phyloP scores from a whole-genome alignment of 2,329 filamentous ascomycete species.

The Emergomyces pasteurianus region DNA sequence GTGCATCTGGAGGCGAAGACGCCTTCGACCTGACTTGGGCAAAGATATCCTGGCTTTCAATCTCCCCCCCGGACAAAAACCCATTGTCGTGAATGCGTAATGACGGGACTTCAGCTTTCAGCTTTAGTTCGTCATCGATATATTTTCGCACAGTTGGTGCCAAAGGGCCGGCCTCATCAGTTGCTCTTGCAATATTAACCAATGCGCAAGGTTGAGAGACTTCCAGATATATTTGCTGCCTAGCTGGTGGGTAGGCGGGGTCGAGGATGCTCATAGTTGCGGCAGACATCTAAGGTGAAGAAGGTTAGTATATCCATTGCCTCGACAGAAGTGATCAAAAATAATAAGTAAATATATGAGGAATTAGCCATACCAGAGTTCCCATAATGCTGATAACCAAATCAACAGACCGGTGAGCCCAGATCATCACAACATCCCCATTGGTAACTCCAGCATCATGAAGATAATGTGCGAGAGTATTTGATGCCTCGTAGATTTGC shows the following conservation, averaged over 20 bases:
- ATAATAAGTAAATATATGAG: neutral
- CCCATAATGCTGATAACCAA: conserved; percentile 73
- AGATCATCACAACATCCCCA: conserved; percentile 91
- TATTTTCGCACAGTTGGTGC: conserved; percentile 51
- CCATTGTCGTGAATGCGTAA: conserved; percentile 63
- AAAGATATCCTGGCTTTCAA: conserved; percentile 57
- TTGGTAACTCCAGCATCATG: conserved; percentile 58
- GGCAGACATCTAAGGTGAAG: conserved; percentile 26
- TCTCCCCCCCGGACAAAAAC: conserved; percentile 53
- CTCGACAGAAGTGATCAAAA: neutral
- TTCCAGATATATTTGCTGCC: conserved; percentile 74
- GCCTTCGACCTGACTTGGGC: conserved; percentile 41
- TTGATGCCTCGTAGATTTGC: conserved; percentile 77
- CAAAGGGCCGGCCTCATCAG: conserved; percentile 52
- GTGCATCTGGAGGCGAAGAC: conserved; percentile 51
- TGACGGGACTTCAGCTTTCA: conserved; percentile 64
- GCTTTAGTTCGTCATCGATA: conserved; percentile 57
- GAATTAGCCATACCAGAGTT: conserved; percentile 1
- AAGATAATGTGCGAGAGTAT: conserved; percentile 68
- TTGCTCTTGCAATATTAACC: conserved; percentile 61
- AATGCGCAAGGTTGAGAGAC: conserved; percentile 63
- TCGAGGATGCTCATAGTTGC: conserved; percentile 56
- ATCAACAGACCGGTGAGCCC: conserved; percentile 70
- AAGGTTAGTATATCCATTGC: neutral
- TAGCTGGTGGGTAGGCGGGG: conserved; percentile 66